phyloP scores from a whole-genome alignment of 352 stramenopile genomes.

The Phytophthora cryptogea region DNA sequence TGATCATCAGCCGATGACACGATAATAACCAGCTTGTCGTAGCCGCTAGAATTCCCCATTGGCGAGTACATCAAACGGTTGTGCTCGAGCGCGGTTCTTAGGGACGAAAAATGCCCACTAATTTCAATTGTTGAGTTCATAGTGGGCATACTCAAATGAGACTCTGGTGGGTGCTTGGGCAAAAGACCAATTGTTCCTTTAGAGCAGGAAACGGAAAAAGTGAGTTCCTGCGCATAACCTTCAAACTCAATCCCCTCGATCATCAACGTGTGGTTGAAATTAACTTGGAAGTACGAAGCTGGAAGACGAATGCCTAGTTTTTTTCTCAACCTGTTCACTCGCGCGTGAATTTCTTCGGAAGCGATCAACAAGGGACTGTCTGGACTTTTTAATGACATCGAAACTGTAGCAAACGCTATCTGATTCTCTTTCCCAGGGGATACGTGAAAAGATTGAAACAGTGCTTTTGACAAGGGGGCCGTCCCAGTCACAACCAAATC shows the following conservation, averaged over 20 bases:
- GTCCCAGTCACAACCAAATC: not conserved
- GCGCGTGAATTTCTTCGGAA: constrained; percentile 11
- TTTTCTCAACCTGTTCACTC: constrained; percentile 2
- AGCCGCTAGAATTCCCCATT: constrained; percentile 7
- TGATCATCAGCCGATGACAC: constrained; percentile 17
- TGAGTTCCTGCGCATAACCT: constrained; percentile 18
- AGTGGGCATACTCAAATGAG: not conserved
- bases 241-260: constrained; percentile 17
- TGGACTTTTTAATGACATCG: constrained; percentile 16
- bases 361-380: constrained; percentile 6
- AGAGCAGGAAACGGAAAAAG: constrained; percentile 10
- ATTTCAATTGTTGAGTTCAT: constrained; percentile 4
- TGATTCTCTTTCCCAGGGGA: constrained; percentile 5
- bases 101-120: constrained; percentile 11
- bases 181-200: constrained; percentile 15
- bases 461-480: not conserved
- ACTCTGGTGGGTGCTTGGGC: not conserved
- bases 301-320: constrained; percentile 25
- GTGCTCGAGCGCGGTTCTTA: constrained; percentile 6
- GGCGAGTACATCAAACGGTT: constrained; percentile 18
- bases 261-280: constrained; percentile 6
- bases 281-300: constrained; percentile 17
- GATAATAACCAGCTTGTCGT: constrained; percentile 19
- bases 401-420: constrained; percentile 17
- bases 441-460: constrained; percentile 6